Evolutionary conservation across 2,329 filamentous ascomycete species (phyloP).

Genomic region (Epichloe gansuensis): DNA sequence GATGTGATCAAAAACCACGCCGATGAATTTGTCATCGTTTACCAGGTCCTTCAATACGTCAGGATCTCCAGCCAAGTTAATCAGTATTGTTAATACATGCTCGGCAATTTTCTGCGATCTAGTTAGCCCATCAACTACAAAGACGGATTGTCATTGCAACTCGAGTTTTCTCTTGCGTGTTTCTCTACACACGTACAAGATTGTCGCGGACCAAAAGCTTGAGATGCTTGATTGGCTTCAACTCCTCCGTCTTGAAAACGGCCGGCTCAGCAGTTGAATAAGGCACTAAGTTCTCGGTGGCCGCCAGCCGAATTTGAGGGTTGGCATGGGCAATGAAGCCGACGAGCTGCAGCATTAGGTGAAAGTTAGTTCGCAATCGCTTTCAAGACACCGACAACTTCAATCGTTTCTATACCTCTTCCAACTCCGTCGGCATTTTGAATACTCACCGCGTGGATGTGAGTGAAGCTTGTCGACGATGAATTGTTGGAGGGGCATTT

Average conservation of each 20-base stretch:
- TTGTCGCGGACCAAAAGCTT: slow-evolving; percentile 81
- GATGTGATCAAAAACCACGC: slow-evolving; percentile 58
- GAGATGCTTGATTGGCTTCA: slow-evolving; percentile 72
- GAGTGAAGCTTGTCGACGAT: slow-evolving; percentile 1
- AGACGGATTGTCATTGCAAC: not conserved
- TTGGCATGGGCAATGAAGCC: slow-evolving; percentile 90
- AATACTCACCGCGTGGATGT: not conserved
- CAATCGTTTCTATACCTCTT: slow-evolving; percentile 43
- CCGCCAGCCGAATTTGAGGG: slow-evolving; percentile 76
- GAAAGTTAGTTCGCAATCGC: not conserved
- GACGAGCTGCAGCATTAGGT: slow-evolving; percentile 49
- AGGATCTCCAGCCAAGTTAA: slow-evolving; percentile 69
- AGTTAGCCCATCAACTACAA: not conserved
- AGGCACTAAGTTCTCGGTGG: slow-evolving; percentile 74
- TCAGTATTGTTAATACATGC: slow-evolving; percentile 78
- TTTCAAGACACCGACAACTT: not conserved
- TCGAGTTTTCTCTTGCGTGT: not conserved
- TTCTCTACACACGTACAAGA: slow-evolving; percentile 38
- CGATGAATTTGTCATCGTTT: slow-evolving; percentile 69
- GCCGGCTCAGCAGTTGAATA: slow-evolving; percentile 61
- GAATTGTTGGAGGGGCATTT: slow-evolving; percentile 12
- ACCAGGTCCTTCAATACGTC: slow-evolving; percentile 63
- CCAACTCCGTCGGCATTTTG: slow-evolving; percentile 59
- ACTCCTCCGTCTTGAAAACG: slow-evolving; percentile 71
- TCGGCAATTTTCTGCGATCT: slow-evolving; percentile 65